A percentile compares a stretch with the other conserved stretches of the same genome.
Evolutionary conservation across 768 basidiomycete genomes (phyloP).

Genomic region (Tephrocybe rancida): DNA sequence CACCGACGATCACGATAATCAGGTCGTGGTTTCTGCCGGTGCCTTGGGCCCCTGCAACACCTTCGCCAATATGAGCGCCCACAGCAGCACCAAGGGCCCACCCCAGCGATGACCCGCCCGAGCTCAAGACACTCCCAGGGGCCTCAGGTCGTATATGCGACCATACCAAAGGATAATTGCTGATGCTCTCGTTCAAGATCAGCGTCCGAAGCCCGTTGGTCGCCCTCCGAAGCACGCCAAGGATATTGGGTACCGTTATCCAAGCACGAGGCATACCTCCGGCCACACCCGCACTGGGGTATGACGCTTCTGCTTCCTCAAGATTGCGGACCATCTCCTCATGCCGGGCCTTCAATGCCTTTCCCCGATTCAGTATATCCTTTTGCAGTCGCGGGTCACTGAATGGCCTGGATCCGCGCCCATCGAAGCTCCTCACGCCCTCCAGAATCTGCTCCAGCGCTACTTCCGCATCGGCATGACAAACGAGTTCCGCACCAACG

Average conservation of each 20-base stretch:
- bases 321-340: slow-evolving; percentile 24
- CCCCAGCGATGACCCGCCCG: slow-evolving; percentile 69
- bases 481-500: slow-evolving; percentile 54
- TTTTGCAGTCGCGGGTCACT: slow-evolving; percentile 14
- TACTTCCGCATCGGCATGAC: slow-evolving; percentile 54
- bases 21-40: slow-evolving; percentile 45
- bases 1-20: slow-evolving; percentile 62
- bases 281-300: slow-evolving; percentile 9
- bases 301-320: slow-evolving; percentile 32
- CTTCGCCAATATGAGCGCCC: slow-evolving; percentile 53
- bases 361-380: slow-evolving; percentile 14
- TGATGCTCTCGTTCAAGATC: slow-evolving; percentile 66
- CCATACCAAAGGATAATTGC: slow-evolving; percentile 58
- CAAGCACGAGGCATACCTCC: slow-evolving; percentile 14
- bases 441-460: slow-evolving; percentile 53
- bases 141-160: slow-evolving; percentile 54
- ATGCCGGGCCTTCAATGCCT: slow-evolving; percentile 21
- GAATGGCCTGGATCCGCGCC: slow-evolving; percentile 4
- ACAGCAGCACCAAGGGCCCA: slow-evolving; percentile 70
- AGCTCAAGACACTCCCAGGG: slow-evolving; percentile 53
- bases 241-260: slow-evolving; percentile 48
- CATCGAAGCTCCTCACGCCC: slow-evolving; percentile 29
- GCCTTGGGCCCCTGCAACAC: slow-evolving; percentile 22
- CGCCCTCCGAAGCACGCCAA: slow-evolving; percentile 46
- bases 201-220: slow-evolving; percentile 43